Evolutionary conservation across 176 grass and related monocot genomes (phyloP).

Genomic region (Echinochloa phyllopogon): DNA sequence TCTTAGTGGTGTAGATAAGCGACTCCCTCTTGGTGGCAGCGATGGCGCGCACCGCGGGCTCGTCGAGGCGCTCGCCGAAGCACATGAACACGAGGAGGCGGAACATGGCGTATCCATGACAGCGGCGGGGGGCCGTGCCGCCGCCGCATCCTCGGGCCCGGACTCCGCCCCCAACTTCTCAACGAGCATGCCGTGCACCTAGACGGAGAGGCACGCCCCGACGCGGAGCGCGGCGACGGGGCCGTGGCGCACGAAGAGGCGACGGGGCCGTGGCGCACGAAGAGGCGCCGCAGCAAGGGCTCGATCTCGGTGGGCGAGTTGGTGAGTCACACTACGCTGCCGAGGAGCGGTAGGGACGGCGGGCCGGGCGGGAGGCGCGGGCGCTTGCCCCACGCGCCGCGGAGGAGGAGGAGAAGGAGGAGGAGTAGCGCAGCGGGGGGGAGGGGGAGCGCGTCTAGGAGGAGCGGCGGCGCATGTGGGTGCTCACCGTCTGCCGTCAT

Average conservation of each 20-base stretch:
- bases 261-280: too few species aligned
- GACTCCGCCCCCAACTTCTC: constrained; percentile 29
- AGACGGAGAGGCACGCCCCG: constrained; percentile 36
- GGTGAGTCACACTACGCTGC: too few species aligned
- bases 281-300: too few species aligned
- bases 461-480: too few species aligned
- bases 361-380: too few species aligned
- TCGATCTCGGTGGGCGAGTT: too few species aligned
- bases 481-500: too few species aligned
- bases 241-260: constrained; percentile 45
- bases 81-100: constrained; percentile 71
- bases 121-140: background rate
- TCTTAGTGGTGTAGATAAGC: constrained; percentile 17
- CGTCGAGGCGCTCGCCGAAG: constrained; percentile 72
- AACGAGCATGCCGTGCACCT: constrained; percentile 44
- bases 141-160: background rate
- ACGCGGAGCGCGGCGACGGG: constrained; percentile 53
- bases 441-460: too few species aligned
- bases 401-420: too few species aligned
- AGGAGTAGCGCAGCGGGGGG: too few species aligned
- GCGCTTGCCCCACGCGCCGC: too few species aligned
- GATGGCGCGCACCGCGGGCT: constrained; percentile 47
- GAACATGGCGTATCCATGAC: constrained; percentile 67
- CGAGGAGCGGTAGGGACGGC: too few species aligned
- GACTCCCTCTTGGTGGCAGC: constrained; percentile 21